A percentile compares a stretch with the other conserved stretches of the same genome.
phyloP scores from a whole-genome alignment of 345 rosid species.

The Tarenaya hassleriana region DNA sequence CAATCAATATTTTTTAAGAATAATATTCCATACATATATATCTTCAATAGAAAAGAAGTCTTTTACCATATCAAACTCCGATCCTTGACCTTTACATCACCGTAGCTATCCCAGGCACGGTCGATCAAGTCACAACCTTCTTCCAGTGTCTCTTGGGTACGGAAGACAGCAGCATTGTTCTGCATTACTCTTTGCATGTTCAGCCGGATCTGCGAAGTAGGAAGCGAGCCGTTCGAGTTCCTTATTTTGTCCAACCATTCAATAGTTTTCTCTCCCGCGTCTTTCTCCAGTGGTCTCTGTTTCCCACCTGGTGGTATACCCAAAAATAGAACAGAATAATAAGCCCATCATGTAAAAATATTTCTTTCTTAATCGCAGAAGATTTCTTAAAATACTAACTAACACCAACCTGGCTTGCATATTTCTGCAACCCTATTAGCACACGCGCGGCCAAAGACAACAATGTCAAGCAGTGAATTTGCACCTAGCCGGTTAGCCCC shows the following conservation, averaged over 20 bases:
- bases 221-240: slow-evolving; percentile 74
- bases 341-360: background rate
- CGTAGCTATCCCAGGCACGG: slow-evolving; percentile 77
- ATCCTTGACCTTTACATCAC: slow-evolving; percentile 71
- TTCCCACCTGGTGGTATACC: too few relatives aligned
- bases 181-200: slow-evolving; percentile 96
- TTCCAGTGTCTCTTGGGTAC: slow-evolving; percentile 90
- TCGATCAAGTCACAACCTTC: slow-evolving; percentile 90
- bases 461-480: slow-evolving; percentile 96
- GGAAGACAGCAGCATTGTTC: slow-evolving; percentile 90
- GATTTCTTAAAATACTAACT: background rate
- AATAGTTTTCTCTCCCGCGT: slow-evolving; percentile 78
- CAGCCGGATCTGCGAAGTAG: slow-evolving; percentile 75
- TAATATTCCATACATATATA: background rate
- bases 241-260: slow-evolving; percentile 83
- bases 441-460: slow-evolving; percentile 96
- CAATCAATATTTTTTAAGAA: background rate
- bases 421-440: slow-evolving; percentile 91
- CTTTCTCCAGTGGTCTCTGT: slow-evolving; percentile 70
- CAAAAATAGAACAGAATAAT: slow-evolving; percentile 11
- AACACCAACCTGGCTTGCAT: slow-evolving; percentile 54
- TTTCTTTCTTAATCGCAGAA: background rate
- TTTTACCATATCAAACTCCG: slow-evolving; percentile 80
- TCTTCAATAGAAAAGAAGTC: too few relatives aligned
- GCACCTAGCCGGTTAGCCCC: slow-evolving; percentile 97